Conservation (phyloP, 116 monocot genomes). For the Cymodocea nodosa region DNA sequence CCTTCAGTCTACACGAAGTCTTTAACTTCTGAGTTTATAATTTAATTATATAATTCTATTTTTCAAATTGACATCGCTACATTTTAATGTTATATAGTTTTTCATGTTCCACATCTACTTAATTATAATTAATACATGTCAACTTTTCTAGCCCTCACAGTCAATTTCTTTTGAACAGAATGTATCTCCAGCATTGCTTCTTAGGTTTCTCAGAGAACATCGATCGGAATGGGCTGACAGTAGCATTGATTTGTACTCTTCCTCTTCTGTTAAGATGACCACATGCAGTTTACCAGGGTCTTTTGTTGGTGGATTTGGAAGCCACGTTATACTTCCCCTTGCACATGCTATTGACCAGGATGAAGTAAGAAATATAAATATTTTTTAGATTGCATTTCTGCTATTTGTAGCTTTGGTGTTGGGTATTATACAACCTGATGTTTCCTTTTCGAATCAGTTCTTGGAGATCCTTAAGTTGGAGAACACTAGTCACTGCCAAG, state of each 20-base stretch:
- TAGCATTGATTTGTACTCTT: slow-evolving; percentile 43
- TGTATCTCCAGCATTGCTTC: slow-evolving; percentile 47
- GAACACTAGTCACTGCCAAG: slow-evolving; percentile 23
- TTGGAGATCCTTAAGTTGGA: slow-evolving; percentile 59
- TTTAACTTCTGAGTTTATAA: no score
- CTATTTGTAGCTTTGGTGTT: background rate
- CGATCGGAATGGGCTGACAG: slow-evolving; percentile 68
- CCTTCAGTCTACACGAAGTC: no score
- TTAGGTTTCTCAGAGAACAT: slow-evolving; percentile 52
- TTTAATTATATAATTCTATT: no score
- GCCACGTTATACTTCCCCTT: slow-evolving; percentile 59
- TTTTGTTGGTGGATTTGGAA: slow-evolving; percentile 26
- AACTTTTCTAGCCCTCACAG: no score
- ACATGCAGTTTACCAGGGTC: slow-evolving; percentile 29
- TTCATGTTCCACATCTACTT: no score
- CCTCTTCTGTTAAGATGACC: slow-evolving; percentile 31
- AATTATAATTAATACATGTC: no score
- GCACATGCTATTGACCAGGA: slow-evolving; percentile 53
- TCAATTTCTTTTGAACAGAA: slow-evolving; percentile 21
- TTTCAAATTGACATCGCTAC: no score
- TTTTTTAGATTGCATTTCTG: background rate
- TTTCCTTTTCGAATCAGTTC: slow-evolving; percentile 21
- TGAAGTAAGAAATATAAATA: slow-evolving; percentile 22
- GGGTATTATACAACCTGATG: background rate
- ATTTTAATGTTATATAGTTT: no score